Percentiles rank a stretch among this genome's conserved stretches.
These are phyloP conservation scores for Ramichloridium luteum DNA, from an alignment of 2,329 filamentous ascomycete species.

Conservation along the genomic window DNA sequence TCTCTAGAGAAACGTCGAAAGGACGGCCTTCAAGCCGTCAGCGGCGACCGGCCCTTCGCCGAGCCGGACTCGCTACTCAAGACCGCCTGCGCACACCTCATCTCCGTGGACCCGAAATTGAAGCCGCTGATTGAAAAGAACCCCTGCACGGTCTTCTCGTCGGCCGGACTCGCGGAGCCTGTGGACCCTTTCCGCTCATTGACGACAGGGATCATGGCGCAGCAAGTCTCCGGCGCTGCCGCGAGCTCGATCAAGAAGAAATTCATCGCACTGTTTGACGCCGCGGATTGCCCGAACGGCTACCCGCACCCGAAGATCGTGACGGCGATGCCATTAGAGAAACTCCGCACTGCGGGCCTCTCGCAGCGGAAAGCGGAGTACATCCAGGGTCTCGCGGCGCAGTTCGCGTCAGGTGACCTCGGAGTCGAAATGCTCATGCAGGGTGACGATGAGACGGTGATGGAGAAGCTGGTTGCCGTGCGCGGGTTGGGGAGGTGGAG, in stretches of 20 bases:
- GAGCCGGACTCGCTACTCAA: conserved; percentile 49
- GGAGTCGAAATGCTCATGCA: conserved; percentile 62
- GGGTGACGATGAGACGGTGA: conserved; percentile 73
- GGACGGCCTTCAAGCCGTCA: no score
- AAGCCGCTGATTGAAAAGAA: conserved; percentile 60
- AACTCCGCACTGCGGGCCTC: conserved; percentile 71
- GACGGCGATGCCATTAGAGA: conserved; percentile 47
- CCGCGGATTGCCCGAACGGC: conserved; percentile 14
- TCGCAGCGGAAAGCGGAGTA: conserved; percentile 96
- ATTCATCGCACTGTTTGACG: conserved; percentile 60
- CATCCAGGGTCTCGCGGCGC: conserved; percentile 69
- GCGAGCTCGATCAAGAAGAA: conserved; percentile 79
- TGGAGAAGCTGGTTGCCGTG: conserved; percentile 72
- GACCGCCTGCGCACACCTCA: conserved; percentile 62
- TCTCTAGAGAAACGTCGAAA: no score
- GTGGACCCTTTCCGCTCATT: conserved; percentile 82
- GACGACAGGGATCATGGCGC: conserved; percentile 79
- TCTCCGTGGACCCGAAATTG: conserved; percentile 60
- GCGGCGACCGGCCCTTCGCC: no score
- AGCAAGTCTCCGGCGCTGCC: conserved; percentile 89
- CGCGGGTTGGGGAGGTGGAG: conserved; percentile 81
- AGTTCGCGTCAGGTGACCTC: conserved; percentile 65
- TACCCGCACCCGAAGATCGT: conserved; percentile 75
- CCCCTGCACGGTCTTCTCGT: conserved; percentile 66
- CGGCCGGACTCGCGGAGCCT: conserved; percentile 67